Base-by-base conservation (phyloP, 2,329 filamentous ascomycete genomes). In the Alternaria arborescens region DNA sequence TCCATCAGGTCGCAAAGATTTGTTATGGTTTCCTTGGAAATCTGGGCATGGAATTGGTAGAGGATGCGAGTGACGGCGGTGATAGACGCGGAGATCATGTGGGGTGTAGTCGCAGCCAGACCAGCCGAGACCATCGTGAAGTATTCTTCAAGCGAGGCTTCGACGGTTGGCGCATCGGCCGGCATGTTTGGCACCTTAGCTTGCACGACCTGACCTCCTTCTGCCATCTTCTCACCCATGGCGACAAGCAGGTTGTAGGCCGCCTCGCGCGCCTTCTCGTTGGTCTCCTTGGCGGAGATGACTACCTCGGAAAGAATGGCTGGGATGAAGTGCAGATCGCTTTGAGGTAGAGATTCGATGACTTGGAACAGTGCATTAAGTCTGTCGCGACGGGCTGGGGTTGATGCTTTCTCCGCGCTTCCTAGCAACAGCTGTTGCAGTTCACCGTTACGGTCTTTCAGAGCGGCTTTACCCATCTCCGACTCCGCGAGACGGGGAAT, bases 121-220 rank as follows among this genome's bases (percentile, higher is more conserved):
- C 95, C 95, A 50, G 95, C 95, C 68, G 92, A 97, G 30, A 98
- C 91, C 95, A 99, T 99, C 56, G 94, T 97, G 82, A 98, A 92
- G 81, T 93, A 98, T 79, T 98, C 95, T 73, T 98, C 94, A 38
- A 99, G 87, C 42, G 87, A 94, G 20, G 95, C 94, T 3, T 87
- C 84, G 4, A 90, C 93, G 32, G 89, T 83, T 3, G 92, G 90
- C 0, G 93, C 91, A 77, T 96, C 89, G 48, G 87, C 82, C 4
- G 92, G 87, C 93, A 98, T 97, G 76, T 94, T 89, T 2, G 92
- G 87, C 3, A 97, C 91, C 76, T 94, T 92, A 69, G 88, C 89
- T 78, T 97, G 96, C 71, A 94, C 86, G 64, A 99, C 95, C 51
- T 85, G 84, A 38, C 89, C 89, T 4, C 92, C 88, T 61, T 89